Evolutionary conservation across 1,139 yeast genomes (phyloP).

Genomic region (Cylindricascospora bacillispora): DNA sequence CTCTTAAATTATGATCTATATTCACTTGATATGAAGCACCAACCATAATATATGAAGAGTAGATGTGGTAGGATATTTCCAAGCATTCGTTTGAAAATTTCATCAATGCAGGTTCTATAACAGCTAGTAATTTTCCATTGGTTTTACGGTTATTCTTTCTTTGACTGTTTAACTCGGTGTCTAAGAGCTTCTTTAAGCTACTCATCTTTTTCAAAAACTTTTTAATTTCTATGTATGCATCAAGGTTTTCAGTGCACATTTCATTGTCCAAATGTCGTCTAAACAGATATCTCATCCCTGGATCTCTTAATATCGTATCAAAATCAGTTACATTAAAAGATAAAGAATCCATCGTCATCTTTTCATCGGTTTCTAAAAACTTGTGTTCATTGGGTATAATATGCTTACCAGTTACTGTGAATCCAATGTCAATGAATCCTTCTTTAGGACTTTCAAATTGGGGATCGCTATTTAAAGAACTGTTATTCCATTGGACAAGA

Average conservation of each 20-base stretch:
- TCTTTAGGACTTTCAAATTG: constrained; percentile 3
- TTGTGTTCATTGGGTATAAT: too few relatives aligned
- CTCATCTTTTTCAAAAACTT: constrained; percentile 31
- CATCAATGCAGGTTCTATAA: constrained; percentile 29
- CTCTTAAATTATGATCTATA: constrained; percentile 47
- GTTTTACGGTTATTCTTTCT: constrained; percentile 7
- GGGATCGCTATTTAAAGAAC: neutral
- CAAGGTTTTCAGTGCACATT: constrained; percentile 63
- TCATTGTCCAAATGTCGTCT: constrained; percentile 49
- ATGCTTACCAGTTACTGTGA: constrained; percentile 4
- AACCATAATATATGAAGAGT: constrained; percentile 50
- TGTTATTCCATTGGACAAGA: constrained; percentile 29
- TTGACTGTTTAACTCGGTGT: constrained; percentile 13
- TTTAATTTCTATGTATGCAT: constrained; percentile 50
- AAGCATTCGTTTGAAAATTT: constrained; percentile 40
- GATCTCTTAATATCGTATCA: constrained; percentile 48
- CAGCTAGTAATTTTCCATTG: constrained; percentile 11
- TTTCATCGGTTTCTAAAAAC: constrained; percentile 6
- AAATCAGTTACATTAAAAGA: constrained; percentile 20
- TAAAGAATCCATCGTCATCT: constrained; percentile 1
- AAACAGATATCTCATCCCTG: constrained; percentile 65
- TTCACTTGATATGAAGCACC: constrained; percentile 66
- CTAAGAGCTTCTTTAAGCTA: constrained; percentile 25
- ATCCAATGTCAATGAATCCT: constrained; percentile 2
- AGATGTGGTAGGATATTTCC: constrained; percentile 49